Evolutionary conservation across 768 basidiomycete genomes (phyloP), one percentile per base, ranked within the genome.

Genomic region (Tubosaeta sp.): DNA sequence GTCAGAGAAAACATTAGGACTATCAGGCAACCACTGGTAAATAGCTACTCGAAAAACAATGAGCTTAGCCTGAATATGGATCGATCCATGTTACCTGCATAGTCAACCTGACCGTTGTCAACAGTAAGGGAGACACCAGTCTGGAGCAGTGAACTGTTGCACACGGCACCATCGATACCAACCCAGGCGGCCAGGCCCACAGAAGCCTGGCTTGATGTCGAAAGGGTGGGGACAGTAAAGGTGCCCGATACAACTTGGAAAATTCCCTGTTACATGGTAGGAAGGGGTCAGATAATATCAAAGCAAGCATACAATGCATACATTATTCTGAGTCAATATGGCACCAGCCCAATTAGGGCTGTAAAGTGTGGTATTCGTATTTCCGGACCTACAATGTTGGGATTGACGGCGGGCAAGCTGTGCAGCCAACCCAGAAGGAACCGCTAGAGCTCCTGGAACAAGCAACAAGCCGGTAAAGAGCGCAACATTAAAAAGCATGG

Each of bases 91-190:
- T 42, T 16, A 54, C 53, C 43, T 42, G 11, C 8, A 7, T 46
- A 46, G 13, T 13, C 12, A 6, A 13, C 6, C 19, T 11, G 10
- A 7, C 31, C 22, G 1, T 22, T 26, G 12, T 14, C 3, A 26
- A 55, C 46, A 2, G 29, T 34, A 9, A 48, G 35, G 33, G 31
- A 41, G 10, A 55, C 6, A 38, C 54, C 54, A 6, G 49, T 43
- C 49, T 50, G 46, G 25, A 55, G 46, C 31, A 44, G 45, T 9
- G 33, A 8, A n/a, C 29, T 43, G 4, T 10, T 4, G 22, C 54
- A 54, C n/a, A 38, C 27, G 26, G 39, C 4, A 14, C 54, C 46
- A 16, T 51, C 54, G n/a, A 55, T 51, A 9, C 54, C 54, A 35
- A 55, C 54, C 54, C 54, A 55, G 12, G 14, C 41, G 22, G 50